Base-by-base conservation (phyloP, 1,284 basidiomycete species). In the Moesziomyces sp. region DNA sequence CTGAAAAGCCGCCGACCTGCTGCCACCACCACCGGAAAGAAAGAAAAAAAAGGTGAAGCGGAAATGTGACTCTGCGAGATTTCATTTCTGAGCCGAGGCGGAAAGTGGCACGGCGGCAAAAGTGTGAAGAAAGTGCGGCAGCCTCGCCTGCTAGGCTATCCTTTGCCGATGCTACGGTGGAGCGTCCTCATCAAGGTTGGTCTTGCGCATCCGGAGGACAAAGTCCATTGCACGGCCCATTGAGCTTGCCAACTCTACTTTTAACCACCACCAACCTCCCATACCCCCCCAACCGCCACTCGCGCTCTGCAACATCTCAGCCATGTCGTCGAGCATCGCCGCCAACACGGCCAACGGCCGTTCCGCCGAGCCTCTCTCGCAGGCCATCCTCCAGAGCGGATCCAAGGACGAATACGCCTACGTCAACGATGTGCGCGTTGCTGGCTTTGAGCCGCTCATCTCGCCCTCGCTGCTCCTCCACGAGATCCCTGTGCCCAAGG, bases 381-480 rank as follows among this genome's bases (percentile, higher is more conserved):
- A 74, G 40, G 62, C 66, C 28, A 62, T 74, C 30, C 61, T 35
- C 19, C 28, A 52, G 24, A 24, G 24, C 45, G 57, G 60, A 35
- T 53, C 55, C 55, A 57, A 58, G 46, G 62, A 69, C 24, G 71
- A 69, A 21, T 74, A 47, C 63, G 67, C 58, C 57, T 83, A 81
- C 60, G 57, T 69, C 33, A 78, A 82, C 61, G 77, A 83, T 54
- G 73, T 74, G 13, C 80, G 78, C 30, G 81, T 83, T 42, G 74
- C 81, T 28, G 82, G 81, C 40, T 83, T 82, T 57, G 81, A 83
- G 65, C 82, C 81, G 14, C 58, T 83, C 51, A 80, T 83, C 56
- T 75, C 81, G 14, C 82, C 82, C 13, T 65, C 69, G 16, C 65
- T 83, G 35, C 60, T 83, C 19, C 60, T 79, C 19, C 81, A 83